phyloP scores from a whole-genome alignment of 1,284 basidiomycete species.

The Neonothopanus nambi region DNA sequence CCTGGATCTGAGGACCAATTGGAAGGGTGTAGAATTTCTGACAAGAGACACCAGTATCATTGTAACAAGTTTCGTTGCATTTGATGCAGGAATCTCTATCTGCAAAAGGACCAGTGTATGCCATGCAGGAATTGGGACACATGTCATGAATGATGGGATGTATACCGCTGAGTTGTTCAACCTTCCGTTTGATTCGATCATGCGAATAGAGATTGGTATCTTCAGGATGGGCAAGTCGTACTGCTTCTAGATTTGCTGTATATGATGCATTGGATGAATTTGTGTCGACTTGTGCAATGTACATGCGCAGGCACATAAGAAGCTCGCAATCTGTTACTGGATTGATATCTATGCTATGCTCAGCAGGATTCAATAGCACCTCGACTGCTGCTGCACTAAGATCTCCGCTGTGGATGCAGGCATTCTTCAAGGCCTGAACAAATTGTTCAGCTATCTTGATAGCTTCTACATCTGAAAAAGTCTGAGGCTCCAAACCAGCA shows the following conservation, averaged over 20 bases:
- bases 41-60: constrained; percentile 18
- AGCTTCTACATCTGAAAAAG: neutral
- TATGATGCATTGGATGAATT: neutral
- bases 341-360: neutral
- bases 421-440: neutral
- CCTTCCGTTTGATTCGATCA: neutral
- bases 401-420: neutral
- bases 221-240: constrained; percentile 14
- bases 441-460: neutral
- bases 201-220: neutral
- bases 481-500: neutral
- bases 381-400: neutral
- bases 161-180: constrained; percentile 22
- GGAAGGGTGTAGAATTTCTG: constrained; percentile 25
- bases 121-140: constrained; percentile 35
- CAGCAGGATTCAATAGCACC: neutral
- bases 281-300: neutral
- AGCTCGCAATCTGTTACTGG: neutral
- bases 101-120: constrained; percentile 33
- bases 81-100: constrained; percentile 23
- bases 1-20: constrained; percentile 25
- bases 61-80: constrained; percentile 28
- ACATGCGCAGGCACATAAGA: neutral
- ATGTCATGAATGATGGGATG: constrained; percentile 31
- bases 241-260: neutral